phyloP scores from a whole-genome alignment of 768 basidiomycete genomes.

The Boletus rubropictus region DNA sequence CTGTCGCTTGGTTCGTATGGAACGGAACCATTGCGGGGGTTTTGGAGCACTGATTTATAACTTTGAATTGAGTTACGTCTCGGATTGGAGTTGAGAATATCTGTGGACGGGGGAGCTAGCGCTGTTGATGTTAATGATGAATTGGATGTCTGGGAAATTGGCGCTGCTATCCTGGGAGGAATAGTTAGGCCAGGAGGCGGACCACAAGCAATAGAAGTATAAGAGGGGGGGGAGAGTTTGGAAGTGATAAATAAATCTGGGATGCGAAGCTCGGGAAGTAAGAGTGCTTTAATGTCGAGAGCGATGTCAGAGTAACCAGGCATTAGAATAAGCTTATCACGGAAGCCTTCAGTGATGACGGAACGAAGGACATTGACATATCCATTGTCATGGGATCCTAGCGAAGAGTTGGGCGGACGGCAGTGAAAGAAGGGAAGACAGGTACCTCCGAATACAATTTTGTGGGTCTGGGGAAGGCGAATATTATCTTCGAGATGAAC shows the following conservation, averaged over 20 bases:
- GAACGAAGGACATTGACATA: constrained; percentile 59
- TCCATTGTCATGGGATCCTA: constrained; percentile 71
- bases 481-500: constrained; percentile 37
- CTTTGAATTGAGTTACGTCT: constrained; percentile 26
- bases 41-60: constrained; percentile 41
- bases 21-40: constrained; percentile 21
- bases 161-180: constrained; percentile 9
- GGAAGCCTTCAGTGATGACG: constrained; percentile 58
- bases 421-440: constrained; percentile 3
- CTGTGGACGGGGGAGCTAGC: constrained; percentile 1
- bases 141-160: constrained; percentile 10
- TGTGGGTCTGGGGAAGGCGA: constrained; percentile 56
- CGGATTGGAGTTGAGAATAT: constrained; percentile 11
- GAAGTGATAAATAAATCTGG: constrained; percentile 56
- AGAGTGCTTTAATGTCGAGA: constrained; percentile 50
- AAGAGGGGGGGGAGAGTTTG: constrained; percentile 39
- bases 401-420: neutral
- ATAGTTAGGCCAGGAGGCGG: constrained; percentile 25
- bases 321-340: constrained; percentile 59
- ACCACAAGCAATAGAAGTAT: constrained; percentile 20
- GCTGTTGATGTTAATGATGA: constrained; percentile 7
- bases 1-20: constrained; percentile 42
- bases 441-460: constrained; percentile 63
- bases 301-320: constrained; percentile 60
- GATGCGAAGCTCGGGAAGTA: constrained; percentile 47